Percentiles rank a stretch among this genome's conserved stretches.
phyloP scores from a whole-genome alignment of 2,329 filamentous ascomycete genomes.

The Sporothrix schenckii region DNA sequence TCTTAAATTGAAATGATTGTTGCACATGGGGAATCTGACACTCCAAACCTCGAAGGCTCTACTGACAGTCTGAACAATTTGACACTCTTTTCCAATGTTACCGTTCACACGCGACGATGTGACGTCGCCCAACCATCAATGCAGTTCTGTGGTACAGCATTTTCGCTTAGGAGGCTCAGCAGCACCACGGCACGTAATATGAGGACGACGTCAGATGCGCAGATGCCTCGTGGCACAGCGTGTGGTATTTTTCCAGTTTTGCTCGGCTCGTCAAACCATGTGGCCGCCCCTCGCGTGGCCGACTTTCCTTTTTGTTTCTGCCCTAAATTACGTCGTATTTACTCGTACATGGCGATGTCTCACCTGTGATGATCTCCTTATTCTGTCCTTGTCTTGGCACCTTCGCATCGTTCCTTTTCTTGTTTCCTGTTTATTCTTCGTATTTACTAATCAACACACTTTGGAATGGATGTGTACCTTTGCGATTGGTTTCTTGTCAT shows the following conservation, averaged over 20 bases:
- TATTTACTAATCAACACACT: background rate
- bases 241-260: background rate
- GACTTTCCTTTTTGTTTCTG: constrained; percentile 2
- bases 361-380: background rate
- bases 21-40: too few relatives aligned
- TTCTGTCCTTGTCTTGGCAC: background rate
- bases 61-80: background rate
- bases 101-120: background rate
- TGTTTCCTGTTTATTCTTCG: background rate
- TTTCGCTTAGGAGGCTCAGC: background rate
- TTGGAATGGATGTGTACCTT: background rate
- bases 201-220: constrained; percentile 2
- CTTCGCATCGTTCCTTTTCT: background rate
- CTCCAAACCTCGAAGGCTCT: background rate
- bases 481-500: background rate
- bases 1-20: background rate
- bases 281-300: constrained; percentile 19
- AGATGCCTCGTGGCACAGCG: constrained; percentile 18
- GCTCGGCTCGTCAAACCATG: constrained; percentile 3
- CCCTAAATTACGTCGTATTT: background rate
- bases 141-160: background rate
- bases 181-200: background rate
- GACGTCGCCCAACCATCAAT: background rate
- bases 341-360: too few relatives aligned
- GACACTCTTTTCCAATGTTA: background rate